Conservation (phyloP, 2,329 filamentous ascomycete species). For the Escovopsis sp. region DNA sequence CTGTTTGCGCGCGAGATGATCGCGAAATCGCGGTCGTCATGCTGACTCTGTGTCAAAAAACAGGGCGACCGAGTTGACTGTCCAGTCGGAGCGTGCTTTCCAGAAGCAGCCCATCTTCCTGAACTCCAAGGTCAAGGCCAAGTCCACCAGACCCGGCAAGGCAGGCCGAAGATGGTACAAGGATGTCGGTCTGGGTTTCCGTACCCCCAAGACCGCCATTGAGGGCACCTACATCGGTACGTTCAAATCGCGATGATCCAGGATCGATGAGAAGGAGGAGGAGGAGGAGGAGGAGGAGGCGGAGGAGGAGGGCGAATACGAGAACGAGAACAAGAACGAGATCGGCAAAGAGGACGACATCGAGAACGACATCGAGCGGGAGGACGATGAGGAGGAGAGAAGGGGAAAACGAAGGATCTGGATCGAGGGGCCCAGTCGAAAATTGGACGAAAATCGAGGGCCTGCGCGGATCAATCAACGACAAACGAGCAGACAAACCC, state of each 20-base stretch:
- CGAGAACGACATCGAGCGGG: no score
- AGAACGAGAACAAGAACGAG: no score
- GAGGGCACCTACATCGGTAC: constrained; percentile 98
- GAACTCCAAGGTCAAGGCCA: constrained; percentile 85
- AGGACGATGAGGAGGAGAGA: no score
- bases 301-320: neutral
- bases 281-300: neutral
- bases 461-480: no score
- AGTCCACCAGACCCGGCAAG: constrained; percentile 77
- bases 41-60: constrained; percentile 19
- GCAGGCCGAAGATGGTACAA: constrained; percentile 92
- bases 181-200: constrained; percentile 98
- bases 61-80: constrained; percentile 97
- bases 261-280: neutral
- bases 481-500: no score
- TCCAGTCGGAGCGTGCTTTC: constrained; percentile 99
- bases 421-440: no score
- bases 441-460: no score
- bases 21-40: constrained; percentile 9
- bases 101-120: constrained; percentile 99
- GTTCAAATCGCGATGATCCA: constrained; percentile 24
- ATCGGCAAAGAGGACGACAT: no score
- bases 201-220: constrained; percentile 96
- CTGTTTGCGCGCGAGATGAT: constrained; percentile 6
- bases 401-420: no score